Conservation (phyloP, 192 early-diverging fungal species). For the Cetraspora pellucida region DNA sequence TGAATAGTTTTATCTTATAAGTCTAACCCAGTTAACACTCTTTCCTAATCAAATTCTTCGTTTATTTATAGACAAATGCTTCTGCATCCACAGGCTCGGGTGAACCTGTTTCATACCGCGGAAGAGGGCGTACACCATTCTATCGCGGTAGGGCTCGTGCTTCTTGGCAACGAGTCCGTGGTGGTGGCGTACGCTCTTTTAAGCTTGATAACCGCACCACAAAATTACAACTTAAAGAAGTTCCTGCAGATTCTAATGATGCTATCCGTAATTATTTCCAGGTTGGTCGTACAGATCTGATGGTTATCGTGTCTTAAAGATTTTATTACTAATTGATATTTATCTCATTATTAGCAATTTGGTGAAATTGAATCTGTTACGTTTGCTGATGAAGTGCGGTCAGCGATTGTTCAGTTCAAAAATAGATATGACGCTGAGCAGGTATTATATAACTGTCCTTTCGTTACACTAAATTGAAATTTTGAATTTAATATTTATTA, state of each 20-base stretch:
- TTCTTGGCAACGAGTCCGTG: slow-evolving; percentile 41
- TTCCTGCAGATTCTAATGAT: slow-evolving; percentile 45
- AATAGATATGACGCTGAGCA: slow-evolving; percentile 60
- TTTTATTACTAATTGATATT: background rate
- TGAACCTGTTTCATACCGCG: slow-evolving; percentile 29
- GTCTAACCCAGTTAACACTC: background rate
- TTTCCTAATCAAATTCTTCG: background rate
- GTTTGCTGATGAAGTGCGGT: slow-evolving; percentile 43
- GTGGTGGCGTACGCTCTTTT: slow-evolving; percentile 50
- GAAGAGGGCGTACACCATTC: slow-evolving; percentile 51
- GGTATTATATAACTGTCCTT: slow-evolving; percentile 39
- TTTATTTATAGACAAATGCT: background rate
- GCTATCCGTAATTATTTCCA: slow-evolving; percentile 66
- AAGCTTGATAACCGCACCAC: slow-evolving; percentile 73
- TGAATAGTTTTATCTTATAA: slow-evolving; percentile 28
- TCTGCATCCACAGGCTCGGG: background rate
- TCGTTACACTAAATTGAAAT: background rate
- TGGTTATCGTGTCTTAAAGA: background rate
- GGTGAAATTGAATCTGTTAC: slow-evolving; percentile 53
- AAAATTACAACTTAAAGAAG: slow-evolving; percentile 64
- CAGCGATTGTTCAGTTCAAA: slow-evolving; percentile 57
- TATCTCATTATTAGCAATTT: slow-evolving; percentile 42
- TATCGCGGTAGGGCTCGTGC: slow-evolving; percentile 54
- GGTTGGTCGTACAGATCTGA: slow-evolving; percentile 43
- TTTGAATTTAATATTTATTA: background rate